phyloP scores from a whole-genome alignment of 176 grass and related monocot species.

The Saccharum officinarum region DNA sequence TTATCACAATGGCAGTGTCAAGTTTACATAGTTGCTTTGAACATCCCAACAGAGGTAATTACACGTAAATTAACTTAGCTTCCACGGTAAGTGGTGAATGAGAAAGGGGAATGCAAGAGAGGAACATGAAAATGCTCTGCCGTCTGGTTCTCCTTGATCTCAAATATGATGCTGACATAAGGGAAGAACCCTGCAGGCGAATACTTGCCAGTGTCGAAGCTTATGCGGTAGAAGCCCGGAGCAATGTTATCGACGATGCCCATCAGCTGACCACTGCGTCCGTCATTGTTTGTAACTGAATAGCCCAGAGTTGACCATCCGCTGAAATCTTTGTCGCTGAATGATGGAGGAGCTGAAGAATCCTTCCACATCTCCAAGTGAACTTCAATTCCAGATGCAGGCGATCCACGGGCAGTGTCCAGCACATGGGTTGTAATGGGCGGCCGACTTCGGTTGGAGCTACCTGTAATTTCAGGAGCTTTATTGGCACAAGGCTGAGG shows the following conservation, averaged over 20 bases:
- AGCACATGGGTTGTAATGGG: conserved; percentile 94
- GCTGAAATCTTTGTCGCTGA: conserved; percentile 50
- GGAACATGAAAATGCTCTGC: conserved; percentile 94
- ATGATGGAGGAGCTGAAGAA: conserved; percentile 42
- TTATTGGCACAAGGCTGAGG: conserved; percentile 56
- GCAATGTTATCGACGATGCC: conserved; percentile 53
- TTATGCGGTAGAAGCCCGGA: conserved; percentile 83
- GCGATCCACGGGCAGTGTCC: conserved; percentile 65
- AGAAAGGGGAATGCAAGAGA: conserved; percentile 85
- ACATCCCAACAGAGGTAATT: background rate
- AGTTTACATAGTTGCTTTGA: background rate
- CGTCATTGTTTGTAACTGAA: conserved; percentile 80
- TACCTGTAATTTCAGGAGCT: conserved; percentile 73
- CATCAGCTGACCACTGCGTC: conserved; percentile 85
- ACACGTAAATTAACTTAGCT: conserved; percentile 47
- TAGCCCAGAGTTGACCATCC: conserved; percentile 62
- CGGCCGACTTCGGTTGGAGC: conserved; percentile 51
- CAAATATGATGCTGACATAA: conserved; percentile 85
- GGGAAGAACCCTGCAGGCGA: conserved; percentile 78
- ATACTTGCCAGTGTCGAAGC: conserved; percentile 81
- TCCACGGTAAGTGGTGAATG: conserved; percentile 87
- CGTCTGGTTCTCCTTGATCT: conserved; percentile 68
- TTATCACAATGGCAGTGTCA: background rate
- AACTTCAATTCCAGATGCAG: conserved; percentile 80
- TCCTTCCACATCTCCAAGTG: conserved; percentile 86